Percentiles rank a stretch among this genome's conserved stretches.
Conservation (phyloP, 371 early-diverging fungal species). For the Syncephalastrum monosporum region DNA sequence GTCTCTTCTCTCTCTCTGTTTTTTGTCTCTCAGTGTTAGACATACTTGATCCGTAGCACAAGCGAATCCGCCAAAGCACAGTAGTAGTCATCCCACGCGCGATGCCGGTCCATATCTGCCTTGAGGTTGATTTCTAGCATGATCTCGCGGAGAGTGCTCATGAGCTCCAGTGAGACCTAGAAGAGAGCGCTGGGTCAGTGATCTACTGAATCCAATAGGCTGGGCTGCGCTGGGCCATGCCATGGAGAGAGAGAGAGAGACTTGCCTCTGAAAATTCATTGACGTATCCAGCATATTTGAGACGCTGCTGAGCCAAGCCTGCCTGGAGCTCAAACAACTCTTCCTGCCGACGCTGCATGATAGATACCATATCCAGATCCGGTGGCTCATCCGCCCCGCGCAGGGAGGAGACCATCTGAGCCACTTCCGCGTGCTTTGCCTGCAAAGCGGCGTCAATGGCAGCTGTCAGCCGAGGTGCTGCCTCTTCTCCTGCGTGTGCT, state of each 20-base stretch:
- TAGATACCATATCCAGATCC: not conserved
- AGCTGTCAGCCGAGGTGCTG: not conserved
- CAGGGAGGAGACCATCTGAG: not conserved
- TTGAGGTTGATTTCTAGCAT: no score
- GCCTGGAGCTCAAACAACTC: conserved; percentile 1
- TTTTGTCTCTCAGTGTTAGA: no score
- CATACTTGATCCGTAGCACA: conserved; percentile 16
- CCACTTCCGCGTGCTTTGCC: conserved; percentile 8
- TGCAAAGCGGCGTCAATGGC: conserved; percentile 10
- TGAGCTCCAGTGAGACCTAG: no score
- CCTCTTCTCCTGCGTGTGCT: no score
- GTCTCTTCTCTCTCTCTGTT: not conserved
- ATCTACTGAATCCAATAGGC: no score
- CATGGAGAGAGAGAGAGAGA: no score
- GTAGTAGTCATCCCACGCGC: conserved; percentile 14
- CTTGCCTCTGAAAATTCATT: conserved; percentile 11
- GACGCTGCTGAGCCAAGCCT: not conserved
- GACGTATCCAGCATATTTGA: not conserved
- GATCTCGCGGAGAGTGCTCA: no score
- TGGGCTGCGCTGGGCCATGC: no score
- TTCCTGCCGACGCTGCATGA: conserved; percentile 6
- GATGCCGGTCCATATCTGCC: no score
- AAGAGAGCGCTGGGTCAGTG: no score
- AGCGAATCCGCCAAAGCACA: conserved; percentile 12
- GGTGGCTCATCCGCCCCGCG: not conserved